Percentiles rank a stretch among this genome's conserved stretches.
Evolutionary conservation across 495 filamentous ascomycete species (phyloP).

Genomic region (Copromyces sp.): DNA sequence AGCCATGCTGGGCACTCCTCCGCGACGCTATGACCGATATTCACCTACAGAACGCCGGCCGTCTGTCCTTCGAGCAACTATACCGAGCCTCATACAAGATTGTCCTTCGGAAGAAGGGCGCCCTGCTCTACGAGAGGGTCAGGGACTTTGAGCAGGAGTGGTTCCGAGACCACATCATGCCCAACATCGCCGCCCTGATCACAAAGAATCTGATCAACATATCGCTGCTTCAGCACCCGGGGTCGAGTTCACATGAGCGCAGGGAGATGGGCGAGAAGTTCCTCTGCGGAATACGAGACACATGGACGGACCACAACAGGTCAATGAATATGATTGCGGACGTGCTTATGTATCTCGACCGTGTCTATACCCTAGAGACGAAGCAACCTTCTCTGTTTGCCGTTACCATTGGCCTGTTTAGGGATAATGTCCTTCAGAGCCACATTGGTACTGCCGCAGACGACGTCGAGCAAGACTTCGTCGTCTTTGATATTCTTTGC

Average conservation of each 20-base stretch:
- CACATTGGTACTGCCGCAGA: conserved; percentile 27
- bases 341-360: conserved; percentile 97
- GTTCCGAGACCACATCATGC: conserved; percentile 60
- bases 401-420: conserved; percentile 75
- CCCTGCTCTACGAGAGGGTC: conserved; percentile 70
- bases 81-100: conserved; percentile 96
- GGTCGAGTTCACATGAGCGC: conserved; percentile 62
- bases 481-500: conserved; percentile 61
- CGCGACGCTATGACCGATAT: conserved; percentile 70
- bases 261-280: conserved; percentile 76
- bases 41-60: conserved; percentile 82
- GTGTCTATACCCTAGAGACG: conserved; percentile 62
- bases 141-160: conserved; percentile 70
- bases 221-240: conserved; percentile 32
- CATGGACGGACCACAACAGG: conserved; percentile 81
- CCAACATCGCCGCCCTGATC: conserved; percentile 50
- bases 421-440: conserved; percentile 63
- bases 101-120: conserved; percentile 80
- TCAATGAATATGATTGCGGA: conserved; percentile 98
- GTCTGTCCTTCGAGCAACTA: conserved; percentile 86
- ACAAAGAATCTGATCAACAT: conserved; percentile 46
- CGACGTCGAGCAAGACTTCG: conserved; percentile 22
- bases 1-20: conserved; percentile 69
- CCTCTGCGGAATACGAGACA: conserved; percentile 58
- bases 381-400: conserved; percentile 70